These are phyloP conservation scores for Magnusiomyces suaveolens DNA, from an alignment of 1,139 yeast genomes.

Conservation along the genomic window DNA sequence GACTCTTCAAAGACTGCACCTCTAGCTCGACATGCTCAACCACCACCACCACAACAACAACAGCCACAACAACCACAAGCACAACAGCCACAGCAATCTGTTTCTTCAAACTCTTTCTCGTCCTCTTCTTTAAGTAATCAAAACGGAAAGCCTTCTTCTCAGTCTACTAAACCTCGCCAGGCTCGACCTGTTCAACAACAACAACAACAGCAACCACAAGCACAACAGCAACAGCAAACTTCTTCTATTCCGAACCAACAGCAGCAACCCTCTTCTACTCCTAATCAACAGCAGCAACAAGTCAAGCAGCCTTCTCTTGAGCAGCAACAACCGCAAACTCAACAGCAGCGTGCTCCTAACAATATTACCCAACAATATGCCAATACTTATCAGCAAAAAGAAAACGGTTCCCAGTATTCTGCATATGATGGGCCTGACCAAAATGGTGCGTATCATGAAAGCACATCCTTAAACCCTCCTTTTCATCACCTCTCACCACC, in stretches of 20 bases:
- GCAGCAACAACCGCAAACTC: background rate
- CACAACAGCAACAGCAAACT: constrained; percentile 3
- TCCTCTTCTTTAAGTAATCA: constrained; percentile 1
- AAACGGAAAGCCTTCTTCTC: background rate
- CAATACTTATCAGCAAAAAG: background rate
- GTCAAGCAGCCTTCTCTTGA: background rate
- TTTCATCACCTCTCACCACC: constrained; percentile 11
- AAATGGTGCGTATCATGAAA: background rate
- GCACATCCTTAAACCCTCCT: background rate
- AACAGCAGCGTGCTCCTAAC: background rate
- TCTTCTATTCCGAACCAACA: background rate
- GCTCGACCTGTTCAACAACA: background rate
- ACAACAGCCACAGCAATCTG: background rate
- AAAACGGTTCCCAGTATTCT: background rate
- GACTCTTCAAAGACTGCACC: constrained; percentile 4
- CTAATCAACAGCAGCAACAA: background rate
- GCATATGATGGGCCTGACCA: background rate
- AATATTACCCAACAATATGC: background rate
- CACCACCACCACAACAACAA: background rate
- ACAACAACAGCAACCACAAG: background rate
- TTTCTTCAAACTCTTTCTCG: background rate
- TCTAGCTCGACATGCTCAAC: too few relatives aligned
- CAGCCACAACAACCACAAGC: background rate
- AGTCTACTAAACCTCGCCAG: background rate
- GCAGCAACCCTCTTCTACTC: too few relatives aligned